Percentiles rank a stretch among this genome's conserved stretches.
phyloP scores from a whole-genome alignment of 2,329 filamentous ascomycete species.

The Botrytis sinoallii region DNA sequence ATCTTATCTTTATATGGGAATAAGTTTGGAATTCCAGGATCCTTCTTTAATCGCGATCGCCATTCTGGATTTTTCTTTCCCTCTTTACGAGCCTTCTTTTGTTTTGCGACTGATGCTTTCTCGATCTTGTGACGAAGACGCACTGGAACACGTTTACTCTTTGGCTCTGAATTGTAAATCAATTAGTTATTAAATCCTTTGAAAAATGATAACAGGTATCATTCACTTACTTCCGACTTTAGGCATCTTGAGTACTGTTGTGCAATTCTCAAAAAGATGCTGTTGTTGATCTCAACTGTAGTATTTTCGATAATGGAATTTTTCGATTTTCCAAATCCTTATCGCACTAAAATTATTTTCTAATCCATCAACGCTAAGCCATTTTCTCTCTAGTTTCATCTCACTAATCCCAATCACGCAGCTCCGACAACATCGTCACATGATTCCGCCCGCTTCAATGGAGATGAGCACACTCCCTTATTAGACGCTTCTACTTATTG shows the following conservation, averaged over 20 bases:
- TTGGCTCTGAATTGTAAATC: slow-evolving; percentile 63
- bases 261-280: slow-evolving; percentile 16
- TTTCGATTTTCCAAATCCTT: slow-evolving; percentile 17
- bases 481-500: slow-evolving; percentile 16
- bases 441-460: slow-evolving; percentile 14
- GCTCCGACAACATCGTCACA: neutral
- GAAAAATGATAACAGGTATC: too few relatives aligned
- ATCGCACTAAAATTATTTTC: slow-evolving; percentile 21
- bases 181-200: slow-evolving; percentile 21
- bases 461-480: slow-evolving; percentile 1
- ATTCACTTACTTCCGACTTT: slow-evolving; percentile 38
- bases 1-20: slow-evolving; percentile 98
- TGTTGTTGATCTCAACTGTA: neutral
- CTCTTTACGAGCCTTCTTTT: slow-evolving; percentile 82
- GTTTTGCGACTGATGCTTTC: slow-evolving; percentile 86
- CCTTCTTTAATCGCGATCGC: slow-evolving; percentile 93
- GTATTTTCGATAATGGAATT: slow-evolving; percentile 10
- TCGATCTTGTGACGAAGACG: slow-evolving; percentile 94
- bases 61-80: slow-evolving; percentile 98
- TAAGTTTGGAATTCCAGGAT: slow-evolving; percentile 93
- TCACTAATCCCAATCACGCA: slow-evolving; percentile 1
- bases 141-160: slow-evolving; percentile 87
- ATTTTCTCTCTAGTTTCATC: neutral
- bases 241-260: slow-evolving; percentile 32
- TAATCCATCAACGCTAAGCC: slow-evolving; percentile 15